phyloP scores from a whole-genome alignment of 331 rosid species.

The Rhamnella rubrinervis region DNA sequence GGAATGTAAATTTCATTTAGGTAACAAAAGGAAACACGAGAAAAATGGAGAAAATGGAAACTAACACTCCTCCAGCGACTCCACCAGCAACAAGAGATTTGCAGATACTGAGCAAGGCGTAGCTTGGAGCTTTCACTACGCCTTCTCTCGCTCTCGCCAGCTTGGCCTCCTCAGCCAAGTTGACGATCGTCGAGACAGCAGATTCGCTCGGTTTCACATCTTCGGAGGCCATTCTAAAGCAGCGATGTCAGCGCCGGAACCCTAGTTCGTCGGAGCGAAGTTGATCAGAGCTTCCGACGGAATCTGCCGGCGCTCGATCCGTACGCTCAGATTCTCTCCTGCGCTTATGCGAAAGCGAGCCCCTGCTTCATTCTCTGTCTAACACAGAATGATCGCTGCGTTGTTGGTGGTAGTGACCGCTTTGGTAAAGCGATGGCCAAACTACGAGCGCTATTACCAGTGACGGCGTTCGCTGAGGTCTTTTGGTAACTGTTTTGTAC shows the following conservation, averaged over 20 bases:
- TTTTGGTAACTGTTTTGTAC: no score
- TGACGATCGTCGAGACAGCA: slow-evolving; percentile 84
- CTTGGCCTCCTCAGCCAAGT: slow-evolving; percentile 92
- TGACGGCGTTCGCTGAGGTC: slow-evolving; percentile 18
- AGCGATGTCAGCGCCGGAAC: slow-evolving; percentile 16
- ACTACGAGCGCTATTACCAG: not conserved
- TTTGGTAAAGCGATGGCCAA: slow-evolving; percentile 14
- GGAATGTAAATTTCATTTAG: not conserved
- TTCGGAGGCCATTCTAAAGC: slow-evolving; percentile 79
- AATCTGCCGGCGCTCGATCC: slow-evolving; percentile 12
- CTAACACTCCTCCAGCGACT: slow-evolving; percentile 99
- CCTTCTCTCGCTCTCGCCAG: slow-evolving; percentile 89
- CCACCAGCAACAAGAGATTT: slow-evolving; percentile 97
- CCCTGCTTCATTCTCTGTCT: slow-evolving; percentile 2
- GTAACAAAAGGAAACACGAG: not conserved
- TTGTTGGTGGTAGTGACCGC: slow-evolving; percentile 35
- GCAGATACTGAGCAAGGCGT: slow-evolving; percentile 70
- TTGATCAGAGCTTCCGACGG: slow-evolving; percentile 33
- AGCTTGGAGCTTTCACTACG: slow-evolving; percentile 68
- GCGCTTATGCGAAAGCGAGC: slow-evolving; percentile 27
- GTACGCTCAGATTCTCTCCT: slow-evolving; percentile 12
- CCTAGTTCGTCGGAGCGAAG: slow-evolving; percentile 34
- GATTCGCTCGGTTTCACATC: slow-evolving; percentile 84
- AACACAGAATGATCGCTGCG: not conserved
- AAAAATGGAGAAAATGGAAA: slow-evolving; percentile 15